These are phyloP conservation scores for Cydonia oblonga DNA, from an alignment of 331 rosid species.

Conservation along the genomic window DNA sequence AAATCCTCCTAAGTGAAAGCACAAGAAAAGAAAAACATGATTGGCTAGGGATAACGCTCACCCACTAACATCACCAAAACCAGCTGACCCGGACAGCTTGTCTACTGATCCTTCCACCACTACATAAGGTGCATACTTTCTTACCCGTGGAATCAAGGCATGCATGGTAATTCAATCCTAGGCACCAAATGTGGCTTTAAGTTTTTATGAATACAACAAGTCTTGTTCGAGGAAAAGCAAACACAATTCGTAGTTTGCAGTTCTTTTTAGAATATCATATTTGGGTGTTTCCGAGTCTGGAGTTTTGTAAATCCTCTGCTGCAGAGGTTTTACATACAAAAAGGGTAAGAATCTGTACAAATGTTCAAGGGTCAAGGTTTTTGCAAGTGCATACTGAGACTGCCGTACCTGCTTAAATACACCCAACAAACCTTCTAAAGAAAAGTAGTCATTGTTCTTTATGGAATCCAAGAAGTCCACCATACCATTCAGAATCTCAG, in stretches of 20 bases:
- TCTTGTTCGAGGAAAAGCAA: background rate
- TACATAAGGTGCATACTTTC: conserved; percentile 54
- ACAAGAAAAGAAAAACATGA: background rate
- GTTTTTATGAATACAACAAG: background rate
- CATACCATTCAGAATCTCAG: background rate
- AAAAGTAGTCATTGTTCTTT: conserved; percentile 65
- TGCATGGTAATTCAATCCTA: background rate
- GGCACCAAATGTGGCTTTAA: background rate
- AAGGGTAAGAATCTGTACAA: background rate
- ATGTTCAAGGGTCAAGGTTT: background rate
- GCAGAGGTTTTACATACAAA: conserved; percentile 12
- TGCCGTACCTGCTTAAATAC: conserved; percentile 63
- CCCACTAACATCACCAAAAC: conserved; percentile 78
- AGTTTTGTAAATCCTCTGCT: conserved; percentile 78
- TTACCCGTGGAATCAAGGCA: conserved; percentile 38
- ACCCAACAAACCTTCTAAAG: conserved; percentile 68
- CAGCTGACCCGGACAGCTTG: conserved; percentile 67
- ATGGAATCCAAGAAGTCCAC: conserved; percentile 72
- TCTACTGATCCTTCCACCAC: conserved; percentile 65
- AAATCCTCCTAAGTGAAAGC: background rate
- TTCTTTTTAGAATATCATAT: conserved; percentile 56
- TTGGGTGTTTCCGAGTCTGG: conserved; percentile 82
- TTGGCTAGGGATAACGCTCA: conserved; percentile 1
- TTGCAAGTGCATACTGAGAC: background rate
- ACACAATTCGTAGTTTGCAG: conserved; percentile 64